Percentiles rank a stretch among this genome's conserved stretches.
phyloP scores from a whole-genome alignment of 2,329 filamentous ascomycete species.

The Trichoderma hamatum region DNA sequence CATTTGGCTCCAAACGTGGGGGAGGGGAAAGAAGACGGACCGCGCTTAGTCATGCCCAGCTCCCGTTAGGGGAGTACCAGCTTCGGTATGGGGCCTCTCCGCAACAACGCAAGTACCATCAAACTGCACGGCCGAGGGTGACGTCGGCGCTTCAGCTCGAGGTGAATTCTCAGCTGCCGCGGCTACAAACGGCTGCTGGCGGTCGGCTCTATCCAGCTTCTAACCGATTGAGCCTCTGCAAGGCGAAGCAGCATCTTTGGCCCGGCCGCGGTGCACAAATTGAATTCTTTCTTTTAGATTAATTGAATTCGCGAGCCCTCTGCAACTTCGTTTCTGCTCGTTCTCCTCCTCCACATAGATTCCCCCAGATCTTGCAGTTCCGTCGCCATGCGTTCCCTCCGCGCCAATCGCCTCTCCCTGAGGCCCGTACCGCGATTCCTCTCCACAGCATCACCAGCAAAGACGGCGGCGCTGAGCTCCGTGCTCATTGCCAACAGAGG shows the following conservation, averaged over 20 bases:
- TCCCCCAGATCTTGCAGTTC: slow-evolving; percentile 10
- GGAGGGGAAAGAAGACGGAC: background rate
- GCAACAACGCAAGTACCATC: background rate
- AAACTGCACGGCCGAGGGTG: slow-evolving; percentile 14
- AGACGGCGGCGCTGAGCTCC: slow-evolving; percentile 64
- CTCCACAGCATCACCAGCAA: slow-evolving; percentile 35
- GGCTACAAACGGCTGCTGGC: slow-evolving; percentile 26
- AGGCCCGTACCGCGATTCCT: slow-evolving; percentile 47
- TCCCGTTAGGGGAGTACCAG: background rate
- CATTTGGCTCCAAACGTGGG: slow-evolving; percentile 14
- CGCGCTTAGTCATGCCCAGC: background rate
- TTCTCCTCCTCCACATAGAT: background rate
- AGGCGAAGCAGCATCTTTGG: slow-evolving; percentile 1
- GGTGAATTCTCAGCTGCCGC: background rate
- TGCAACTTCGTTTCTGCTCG: background rate
- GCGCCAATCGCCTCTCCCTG: slow-evolving; percentile 53
- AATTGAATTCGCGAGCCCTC: background rate
- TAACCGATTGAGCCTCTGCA: slow-evolving; percentile 10
- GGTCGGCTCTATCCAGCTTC: slow-evolving; percentile 17
- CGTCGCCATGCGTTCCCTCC: slow-evolving; percentile 58
- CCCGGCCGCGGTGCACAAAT: slow-evolving; percentile 4
- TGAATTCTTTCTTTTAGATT: slow-evolving; percentile 24
- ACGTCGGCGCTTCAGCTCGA: slow-evolving; percentile 2
- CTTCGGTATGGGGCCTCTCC: background rate
- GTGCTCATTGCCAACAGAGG: slow-evolving; percentile 96